phyloP scores from a whole-genome alignment of 2,329 filamentous ascomycete species.

The Orbilia quercus region DNA sequence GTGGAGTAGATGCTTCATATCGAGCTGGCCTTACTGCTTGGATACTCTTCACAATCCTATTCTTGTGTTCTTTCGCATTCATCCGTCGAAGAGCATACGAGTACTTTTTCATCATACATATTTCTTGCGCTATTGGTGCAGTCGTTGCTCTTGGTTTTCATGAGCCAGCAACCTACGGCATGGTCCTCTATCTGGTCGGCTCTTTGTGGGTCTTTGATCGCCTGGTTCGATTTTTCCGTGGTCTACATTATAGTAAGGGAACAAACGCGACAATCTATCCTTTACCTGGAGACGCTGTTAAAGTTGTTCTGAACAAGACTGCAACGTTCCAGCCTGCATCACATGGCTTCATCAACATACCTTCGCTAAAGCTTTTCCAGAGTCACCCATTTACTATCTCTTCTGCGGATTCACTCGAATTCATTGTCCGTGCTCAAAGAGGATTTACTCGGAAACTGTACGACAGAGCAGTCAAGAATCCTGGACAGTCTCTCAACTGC shows the following conservation, averaged over 20 bases:
- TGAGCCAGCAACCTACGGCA: conserved; percentile 66
- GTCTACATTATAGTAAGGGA: conserved; percentile 66
- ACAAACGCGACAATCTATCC: conserved; percentile 69
- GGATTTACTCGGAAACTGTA: conserved; percentile 72
- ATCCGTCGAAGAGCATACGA: conserved; percentile 67
- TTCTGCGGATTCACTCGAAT: conserved; percentile 66
- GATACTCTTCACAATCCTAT: conserved; percentile 64
- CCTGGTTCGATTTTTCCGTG: conserved; percentile 65
- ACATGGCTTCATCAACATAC: conserved; percentile 75
- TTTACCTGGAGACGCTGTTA: conserved; percentile 69
- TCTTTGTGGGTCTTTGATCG: conserved; percentile 69
- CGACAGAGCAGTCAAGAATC: conserved; percentile 66
- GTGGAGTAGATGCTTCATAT: conserved; percentile 19
- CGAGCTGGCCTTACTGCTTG: conserved; percentile 40
- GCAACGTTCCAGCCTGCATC: conserved; percentile 67
- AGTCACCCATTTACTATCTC: conserved; percentile 75
- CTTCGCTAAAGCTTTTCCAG: conserved; percentile 69
- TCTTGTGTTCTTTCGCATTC: conserved; percentile 64
- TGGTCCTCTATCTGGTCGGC: conserved; percentile 65
- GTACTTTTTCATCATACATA: conserved; percentile 69
- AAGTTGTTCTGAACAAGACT: conserved; percentile 69
- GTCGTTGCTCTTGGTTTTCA: conserved; percentile 68
- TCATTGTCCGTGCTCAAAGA: conserved; percentile 70
- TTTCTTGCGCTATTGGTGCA: conserved; percentile 67
- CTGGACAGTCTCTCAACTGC: conserved; percentile 66